phyloP scores from a whole-genome alignment of 2,329 filamentous ascomycete genomes.

The Triangularia verruculosa region DNA sequence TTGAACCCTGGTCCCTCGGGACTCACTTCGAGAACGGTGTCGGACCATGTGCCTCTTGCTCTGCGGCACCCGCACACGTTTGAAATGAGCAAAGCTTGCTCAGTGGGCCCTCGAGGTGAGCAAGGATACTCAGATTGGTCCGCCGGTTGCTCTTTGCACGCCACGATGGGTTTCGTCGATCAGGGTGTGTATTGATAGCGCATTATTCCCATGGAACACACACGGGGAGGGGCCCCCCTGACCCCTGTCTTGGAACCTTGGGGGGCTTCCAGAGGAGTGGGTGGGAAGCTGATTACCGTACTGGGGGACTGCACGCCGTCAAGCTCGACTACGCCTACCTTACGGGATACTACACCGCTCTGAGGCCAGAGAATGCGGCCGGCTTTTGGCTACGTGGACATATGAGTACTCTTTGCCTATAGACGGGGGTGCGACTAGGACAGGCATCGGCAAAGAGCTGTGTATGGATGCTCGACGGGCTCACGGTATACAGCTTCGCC shows the following conservation, averaged over 20 bases:
- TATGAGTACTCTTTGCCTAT: constrained; percentile 6
- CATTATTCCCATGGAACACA: constrained; percentile 19
- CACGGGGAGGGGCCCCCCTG: constrained; percentile 16
- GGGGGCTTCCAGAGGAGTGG: constrained; percentile 16
- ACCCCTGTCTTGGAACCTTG: constrained; percentile 23
- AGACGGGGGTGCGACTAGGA: constrained; percentile 13
- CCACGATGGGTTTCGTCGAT: constrained; percentile 37
- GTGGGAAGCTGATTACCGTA: constrained; percentile 16
- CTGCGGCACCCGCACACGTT: constrained; percentile 30
- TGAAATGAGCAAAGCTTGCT: constrained; percentile 32
- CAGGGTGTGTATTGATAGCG: constrained; percentile 27
- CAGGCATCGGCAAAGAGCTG: constrained; percentile 13
- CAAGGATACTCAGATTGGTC: constrained; percentile 33
- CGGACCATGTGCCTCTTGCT: constrained; percentile 25
- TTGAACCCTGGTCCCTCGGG: constrained; percentile 25
- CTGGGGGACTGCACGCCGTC: constrained; percentile 16
- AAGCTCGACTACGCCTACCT: constrained; percentile 7
- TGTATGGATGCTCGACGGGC: constrained; percentile 9
- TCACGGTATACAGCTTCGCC: constrained; percentile 6
- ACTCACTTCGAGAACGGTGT: constrained; percentile 21
- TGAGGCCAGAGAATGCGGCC: constrained; percentile 14
- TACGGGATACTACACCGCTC: constrained; percentile 19
- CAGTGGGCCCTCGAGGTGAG: constrained; percentile 32
- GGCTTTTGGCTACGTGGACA: constrained; percentile 22
- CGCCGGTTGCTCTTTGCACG: constrained; percentile 28